Percentiles rank a stretch among this genome's conserved stretches.
Conservation (phyloP, 345 rosid genomes). For the Camelina sativa region DNA sequence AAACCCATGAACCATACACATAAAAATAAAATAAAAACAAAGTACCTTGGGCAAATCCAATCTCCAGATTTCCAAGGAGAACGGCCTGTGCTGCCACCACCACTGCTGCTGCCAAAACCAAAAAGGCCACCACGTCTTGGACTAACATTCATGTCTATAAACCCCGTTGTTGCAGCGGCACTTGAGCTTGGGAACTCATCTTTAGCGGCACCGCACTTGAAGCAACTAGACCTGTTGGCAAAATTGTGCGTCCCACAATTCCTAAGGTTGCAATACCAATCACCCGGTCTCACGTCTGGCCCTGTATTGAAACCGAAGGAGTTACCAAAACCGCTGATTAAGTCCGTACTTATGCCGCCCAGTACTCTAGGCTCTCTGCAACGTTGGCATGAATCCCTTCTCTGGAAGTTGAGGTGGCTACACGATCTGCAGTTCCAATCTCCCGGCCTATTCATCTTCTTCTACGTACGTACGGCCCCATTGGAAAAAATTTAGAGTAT, state of each 20-base stretch:
- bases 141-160: slow-evolving; percentile 34
- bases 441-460: slow-evolving; percentile 85
- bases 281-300: slow-evolving; percentile 76
- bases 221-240: slow-evolving; percentile 76
- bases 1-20: slow-evolving; percentile 5
- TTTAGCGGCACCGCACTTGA: slow-evolving; percentile 66
- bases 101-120: slow-evolving; percentile 46
- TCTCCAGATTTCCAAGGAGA: slow-evolving; percentile 87
- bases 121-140: slow-evolving; percentile 49
- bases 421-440: slow-evolving; percentile 95
- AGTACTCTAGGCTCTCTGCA: slow-evolving; percentile 54
- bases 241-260: slow-evolving; percentile 79
- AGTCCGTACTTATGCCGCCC: slow-evolving; percentile 41
- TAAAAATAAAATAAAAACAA: not conserved
- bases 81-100: slow-evolving; percentile 47
- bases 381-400: slow-evolving; percentile 83
- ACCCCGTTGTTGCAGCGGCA: slow-evolving; percentile 41
- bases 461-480: slow-evolving; percentile 3
- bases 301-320: slow-evolving; percentile 67
- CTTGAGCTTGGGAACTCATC: slow-evolving; percentile 46
- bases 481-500: not conserved
- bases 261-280: slow-evolving; percentile 71
- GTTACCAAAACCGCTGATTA: slow-evolving; percentile 47
- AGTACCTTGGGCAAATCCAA: slow-evolving; percentile 76
- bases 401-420: slow-evolving; percentile 82